phyloP scores from a whole-genome alignment of 2,329 filamentous ascomycete species.

The Colletotrichum tamarilloi region DNA sequence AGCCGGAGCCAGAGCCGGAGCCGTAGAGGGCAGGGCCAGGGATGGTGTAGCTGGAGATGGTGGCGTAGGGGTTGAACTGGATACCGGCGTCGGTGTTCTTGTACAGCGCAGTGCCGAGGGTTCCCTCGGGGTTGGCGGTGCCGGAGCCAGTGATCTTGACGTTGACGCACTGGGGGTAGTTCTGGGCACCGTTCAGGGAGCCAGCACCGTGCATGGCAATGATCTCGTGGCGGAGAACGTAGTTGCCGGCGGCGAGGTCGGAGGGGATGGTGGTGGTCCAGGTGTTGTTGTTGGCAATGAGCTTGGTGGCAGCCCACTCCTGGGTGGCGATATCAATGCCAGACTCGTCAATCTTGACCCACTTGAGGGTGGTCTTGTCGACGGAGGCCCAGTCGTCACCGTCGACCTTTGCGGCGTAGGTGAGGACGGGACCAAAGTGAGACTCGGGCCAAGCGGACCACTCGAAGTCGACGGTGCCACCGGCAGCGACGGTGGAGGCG shows the following conservation, averaged over 20 bases:
- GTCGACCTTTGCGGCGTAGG: conserved; percentile 70
- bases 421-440: conserved; percentile 67
- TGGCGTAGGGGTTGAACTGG: conserved; percentile 46
- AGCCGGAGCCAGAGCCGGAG: conserved; percentile 11
- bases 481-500: conserved; percentile 51
- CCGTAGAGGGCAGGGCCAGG: conserved; percentile 42
- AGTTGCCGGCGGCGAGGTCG: conserved; percentile 50
- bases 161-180: conserved; percentile 64
- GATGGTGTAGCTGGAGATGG: conserved; percentile 43
- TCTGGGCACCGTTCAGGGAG: conserved; percentile 58
- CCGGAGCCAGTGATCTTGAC: conserved; percentile 56
- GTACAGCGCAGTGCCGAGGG: conserved; percentile 45
- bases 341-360: conserved; percentile 71
- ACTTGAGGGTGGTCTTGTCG: conserved; percentile 64
- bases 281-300: conserved; percentile 52
- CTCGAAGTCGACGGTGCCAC: conserved; percentile 51
- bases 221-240: conserved; percentile 64
- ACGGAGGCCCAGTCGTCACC: conserved; percentile 63
- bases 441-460: conserved; percentile 56
- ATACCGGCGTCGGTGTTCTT: conserved; percentile 45
- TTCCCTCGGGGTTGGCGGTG: conserved; percentile 44
- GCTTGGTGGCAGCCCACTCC: conserved; percentile 49
- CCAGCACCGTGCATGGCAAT: conserved; percentile 60
- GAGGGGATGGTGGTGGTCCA: conserved; percentile 48
- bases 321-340: conserved; percentile 59